These are phyloP conservation scores for Pelomyxa schiedti DNA, from an alignment of 78 protist genomes.

Conservation along the genomic window DNA sequence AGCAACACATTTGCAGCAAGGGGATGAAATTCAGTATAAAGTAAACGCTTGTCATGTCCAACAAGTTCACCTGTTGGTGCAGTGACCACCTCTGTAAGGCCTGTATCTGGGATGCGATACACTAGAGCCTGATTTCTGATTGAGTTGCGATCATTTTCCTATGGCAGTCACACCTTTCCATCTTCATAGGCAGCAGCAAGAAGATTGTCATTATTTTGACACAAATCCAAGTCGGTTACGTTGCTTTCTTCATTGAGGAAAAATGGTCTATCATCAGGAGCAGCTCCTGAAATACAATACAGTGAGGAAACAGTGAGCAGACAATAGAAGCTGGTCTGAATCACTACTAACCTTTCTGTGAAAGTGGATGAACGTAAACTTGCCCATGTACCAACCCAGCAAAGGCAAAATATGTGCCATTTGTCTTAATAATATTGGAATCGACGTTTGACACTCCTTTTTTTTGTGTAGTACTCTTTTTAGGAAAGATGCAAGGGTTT, in stretches of 20 bases:
- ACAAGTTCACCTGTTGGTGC: no score
- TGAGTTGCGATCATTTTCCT: not conserved
- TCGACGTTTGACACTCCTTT: not conserved
- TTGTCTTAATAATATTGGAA: not conserved
- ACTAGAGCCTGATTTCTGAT: no score
- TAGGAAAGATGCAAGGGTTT: no score
- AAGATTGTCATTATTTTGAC: not conserved
- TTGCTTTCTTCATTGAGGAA: not conserved
- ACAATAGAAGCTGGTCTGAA: no score
- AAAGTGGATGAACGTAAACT: not conserved
- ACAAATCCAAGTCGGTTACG: not conserved
- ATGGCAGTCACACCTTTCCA: not conserved
- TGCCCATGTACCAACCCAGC: not conserved
- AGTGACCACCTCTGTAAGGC: no score
- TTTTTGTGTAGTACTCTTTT: no score
- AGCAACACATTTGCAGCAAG: not conserved
- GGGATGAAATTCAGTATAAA: not conserved
- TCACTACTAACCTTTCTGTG: not conserved
- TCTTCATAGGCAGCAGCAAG: not conserved
- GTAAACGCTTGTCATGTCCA: not conserved
- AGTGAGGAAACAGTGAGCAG: no score
- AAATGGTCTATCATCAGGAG: not conserved
- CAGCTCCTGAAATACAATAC: no score
- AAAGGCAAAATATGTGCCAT: not conserved
- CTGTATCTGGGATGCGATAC: no score